These are phyloP conservation scores for Eimeria praecox DNA, from an alignment of 169 alveolate species.

Conservation along the genomic window DNA sequence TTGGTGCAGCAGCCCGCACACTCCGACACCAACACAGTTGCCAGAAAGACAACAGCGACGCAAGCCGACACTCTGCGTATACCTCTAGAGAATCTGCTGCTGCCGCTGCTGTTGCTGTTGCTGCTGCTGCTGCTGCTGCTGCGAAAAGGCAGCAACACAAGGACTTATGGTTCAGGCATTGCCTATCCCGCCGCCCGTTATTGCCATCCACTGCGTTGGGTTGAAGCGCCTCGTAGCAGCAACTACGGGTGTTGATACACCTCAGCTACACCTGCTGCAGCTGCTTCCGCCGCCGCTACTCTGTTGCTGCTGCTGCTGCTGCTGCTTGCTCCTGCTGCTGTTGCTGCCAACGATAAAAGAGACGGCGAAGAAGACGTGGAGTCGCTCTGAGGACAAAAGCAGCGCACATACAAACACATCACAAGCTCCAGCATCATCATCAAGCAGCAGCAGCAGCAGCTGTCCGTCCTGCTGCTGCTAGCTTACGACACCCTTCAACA, in stretches of 20 bases:
- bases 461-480: too few species aligned
- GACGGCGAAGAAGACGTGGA: background rate
- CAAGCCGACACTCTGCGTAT: background rate
- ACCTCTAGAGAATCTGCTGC: constrained; percentile 21
- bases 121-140: constrained; percentile 63
- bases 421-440: too few species aligned
- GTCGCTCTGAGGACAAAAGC: background rate
- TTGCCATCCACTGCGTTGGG: background rate
- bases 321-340: constrained; percentile 9
- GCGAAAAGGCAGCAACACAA: constrained; percentile 26
- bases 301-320: too few species aligned
- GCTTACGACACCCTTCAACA: too few species aligned
- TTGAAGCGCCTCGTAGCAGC: background rate
- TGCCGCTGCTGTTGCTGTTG: constrained; percentile 46
- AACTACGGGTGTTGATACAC: constrained; percentile 7
- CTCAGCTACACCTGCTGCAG: constrained; percentile 27
- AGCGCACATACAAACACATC: constrained; percentile 4
- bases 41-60: constrained; percentile 9
- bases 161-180: constrained; percentile 38
- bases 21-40: background rate
- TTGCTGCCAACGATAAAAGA: background rate
- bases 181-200: constrained; percentile 7
- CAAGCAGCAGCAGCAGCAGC: too few species aligned
- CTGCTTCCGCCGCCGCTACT: background rate
- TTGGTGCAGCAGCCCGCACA: constrained; percentile 6